Base-by-base conservation (phyloP, 108 stramenopile genomes). In the Cyclotella atomus region DNA sequence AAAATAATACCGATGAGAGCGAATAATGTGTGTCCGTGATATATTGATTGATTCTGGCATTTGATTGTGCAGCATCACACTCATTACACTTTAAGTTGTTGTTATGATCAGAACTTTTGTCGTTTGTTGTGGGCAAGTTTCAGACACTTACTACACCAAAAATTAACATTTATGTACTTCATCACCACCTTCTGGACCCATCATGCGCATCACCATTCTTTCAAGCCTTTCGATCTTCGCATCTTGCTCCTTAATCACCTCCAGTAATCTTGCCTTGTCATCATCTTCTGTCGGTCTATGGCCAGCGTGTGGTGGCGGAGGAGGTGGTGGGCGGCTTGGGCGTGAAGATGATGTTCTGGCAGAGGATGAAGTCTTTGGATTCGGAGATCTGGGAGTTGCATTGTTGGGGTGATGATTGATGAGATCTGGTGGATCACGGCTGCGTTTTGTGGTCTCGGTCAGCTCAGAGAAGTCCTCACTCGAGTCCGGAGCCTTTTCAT, bases 191-290 rank as follows among this genome's bases (percentile, higher is more conserved):
- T 73, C 79, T 19, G 79, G 79, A 16, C 73, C 79, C 36, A 81
- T 45, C 79, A 81, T 81, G 25, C 54, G 63, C 67, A 73, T 81
- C 50, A 81, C 63, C 72, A 81, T 66, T 3, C 69, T 54, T 64
- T 81, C 72, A 32, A 81, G 47, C 19, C 65, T 43, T 56, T 73
- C 79, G 52, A 81, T 81, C 63, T 81, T 81, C 19, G 71, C 79
- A 50, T 81, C 79, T 65, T 81, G 79, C 28, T 69, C 63, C 56
- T 73, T 81, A 29, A 81, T 81, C 17, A 81, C 79, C 62, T 81
- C 72, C 52, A 81, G 41, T 52, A 81, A 59, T 47, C 72, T 68
- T 25, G 79, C 79, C 73, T 81, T 81, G 7, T 68, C 68, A 57
- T 81, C 79, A 12, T 25, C 67, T 16, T 56, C 59, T 4, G 70